Evolutionary conservation across 768 basidiomycete species (phyloP).

Genomic region (Phanerochaete carnosa): DNA sequence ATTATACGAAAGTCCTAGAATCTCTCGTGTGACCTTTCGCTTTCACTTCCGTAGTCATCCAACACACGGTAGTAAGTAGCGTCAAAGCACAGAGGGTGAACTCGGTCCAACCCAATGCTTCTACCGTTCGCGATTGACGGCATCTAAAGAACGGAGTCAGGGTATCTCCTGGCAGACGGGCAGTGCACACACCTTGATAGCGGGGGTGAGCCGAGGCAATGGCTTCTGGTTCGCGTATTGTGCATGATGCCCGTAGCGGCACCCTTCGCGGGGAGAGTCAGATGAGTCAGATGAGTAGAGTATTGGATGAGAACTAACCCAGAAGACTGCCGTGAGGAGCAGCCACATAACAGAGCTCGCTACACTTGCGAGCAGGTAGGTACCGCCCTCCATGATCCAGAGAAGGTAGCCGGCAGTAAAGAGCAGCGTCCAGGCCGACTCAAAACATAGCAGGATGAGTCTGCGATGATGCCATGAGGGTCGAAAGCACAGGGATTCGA

Average conservation of each 20-base stretch:
- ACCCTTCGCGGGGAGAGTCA: constrained; percentile 42
- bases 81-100: constrained; percentile 59
- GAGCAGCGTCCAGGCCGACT: constrained; percentile 59
- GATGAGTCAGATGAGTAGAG: neutral
- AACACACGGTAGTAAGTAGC: constrained; percentile 50
- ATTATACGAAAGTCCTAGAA: constrained; percentile 38
- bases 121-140: constrained; percentile 68
- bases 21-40: constrained; percentile 31
- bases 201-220: constrained; percentile 50
- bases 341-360: constrained; percentile 79
- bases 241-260: constrained; percentile 66
- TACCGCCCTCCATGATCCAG: constrained; percentile 65
- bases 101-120: constrained; percentile 75
- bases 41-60: constrained; percentile 38
- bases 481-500: neutral
- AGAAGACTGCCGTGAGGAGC: constrained; percentile 56
- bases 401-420: constrained; percentile 69
- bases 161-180: neutral
- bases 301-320: constrained; percentile 43
- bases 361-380: constrained; percentile 69
- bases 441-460: constrained; percentile 26
- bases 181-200: constrained; percentile 45
- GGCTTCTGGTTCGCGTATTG: constrained; percentile 53
- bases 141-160: constrained; percentile 40
- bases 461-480: constrained; percentile 22